Percentiles rank a stretch among this genome's conserved stretches.
Conservation (phyloP, 2,329 filamentous ascomycete species). For the Fusarium coicis region DNA sequence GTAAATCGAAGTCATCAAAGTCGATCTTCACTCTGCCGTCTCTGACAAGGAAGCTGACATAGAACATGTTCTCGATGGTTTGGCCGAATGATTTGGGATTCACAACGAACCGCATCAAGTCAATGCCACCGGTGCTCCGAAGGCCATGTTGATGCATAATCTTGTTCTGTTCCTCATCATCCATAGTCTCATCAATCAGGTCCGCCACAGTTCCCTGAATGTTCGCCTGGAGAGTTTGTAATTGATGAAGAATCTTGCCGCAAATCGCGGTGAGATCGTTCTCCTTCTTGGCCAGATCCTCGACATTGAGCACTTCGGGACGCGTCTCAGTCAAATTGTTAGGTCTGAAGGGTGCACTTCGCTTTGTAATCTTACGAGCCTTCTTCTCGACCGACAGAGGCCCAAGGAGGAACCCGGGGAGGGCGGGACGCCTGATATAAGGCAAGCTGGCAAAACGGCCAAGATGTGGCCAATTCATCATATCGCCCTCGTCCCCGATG, state of each 20-base stretch:
- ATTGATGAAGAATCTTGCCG: slow-evolving; percentile 73
- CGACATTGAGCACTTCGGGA: slow-evolving; percentile 80
- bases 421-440: slow-evolving; percentile 76
- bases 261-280: slow-evolving; percentile 84
- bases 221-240: slow-evolving; percentile 62
- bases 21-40: slow-evolving; percentile 83
- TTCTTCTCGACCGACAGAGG: slow-evolving; percentile 92
- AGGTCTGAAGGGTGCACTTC: slow-evolving; percentile 75
- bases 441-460: slow-evolving; percentile 82
- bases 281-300: slow-evolving; percentile 80
- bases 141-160: slow-evolving; percentile 75
- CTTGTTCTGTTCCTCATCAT: slow-evolving; percentile 57
- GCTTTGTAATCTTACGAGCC: slow-evolving; percentile 74
- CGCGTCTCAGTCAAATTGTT: slow-evolving; percentile 76
- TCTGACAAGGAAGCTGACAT: slow-evolving; percentile 91
- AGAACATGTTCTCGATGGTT: slow-evolving; percentile 96
- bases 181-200: slow-evolving; percentile 58
- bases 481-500: slow-evolving; percentile 78
- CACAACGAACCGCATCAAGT: slow-evolving; percentile 86
- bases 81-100: slow-evolving; percentile 93
- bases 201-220: slow-evolving; percentile 59
- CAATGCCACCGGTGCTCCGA: slow-evolving; percentile 75
- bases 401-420: slow-evolving; percentile 86
- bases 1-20: slow-evolving; percentile 77
- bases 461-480: slow-evolving; percentile 86